Conservation (phyloP, 805 yeast species). For the Wickerhamiella dianesei region DNA sequence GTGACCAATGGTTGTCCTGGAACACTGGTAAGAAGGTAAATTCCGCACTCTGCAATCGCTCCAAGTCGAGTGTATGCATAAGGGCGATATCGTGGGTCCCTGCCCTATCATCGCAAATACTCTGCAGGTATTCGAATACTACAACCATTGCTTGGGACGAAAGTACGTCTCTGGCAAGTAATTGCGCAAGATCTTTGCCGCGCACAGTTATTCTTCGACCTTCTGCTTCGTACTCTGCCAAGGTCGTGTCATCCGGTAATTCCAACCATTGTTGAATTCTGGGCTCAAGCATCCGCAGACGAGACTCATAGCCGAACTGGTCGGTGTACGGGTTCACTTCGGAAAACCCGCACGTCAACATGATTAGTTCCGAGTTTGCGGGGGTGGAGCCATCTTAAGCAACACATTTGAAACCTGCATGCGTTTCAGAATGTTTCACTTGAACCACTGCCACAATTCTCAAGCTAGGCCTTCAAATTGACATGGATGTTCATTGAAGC, state of each 20-base stretch:
- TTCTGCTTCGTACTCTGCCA: neutral
- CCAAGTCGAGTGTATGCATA: neutral
- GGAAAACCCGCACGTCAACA: neutral
- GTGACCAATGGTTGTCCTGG: conserved; percentile 21
- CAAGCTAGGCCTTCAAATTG: too few relatives aligned
- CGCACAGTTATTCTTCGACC: neutral
- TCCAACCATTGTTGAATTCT: neutral
- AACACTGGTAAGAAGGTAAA: conserved; percentile 35
- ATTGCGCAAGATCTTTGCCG: neutral
- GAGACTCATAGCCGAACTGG: neutral
- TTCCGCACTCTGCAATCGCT: conserved; percentile 14
- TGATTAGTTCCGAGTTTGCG: neutral
- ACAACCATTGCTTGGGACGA: conserved; percentile 45
- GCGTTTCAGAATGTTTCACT: neutral
- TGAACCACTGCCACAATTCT: too few relatives aligned
- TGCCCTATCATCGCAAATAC: conserved; percentile 10
- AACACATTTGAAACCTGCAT: neutral
- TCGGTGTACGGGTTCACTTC: neutral
- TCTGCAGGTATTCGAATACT: conserved; percentile 43
- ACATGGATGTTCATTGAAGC: too few relatives aligned
- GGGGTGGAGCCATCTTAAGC: neutral
- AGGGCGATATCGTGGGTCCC: neutral
- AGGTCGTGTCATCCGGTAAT: neutral
- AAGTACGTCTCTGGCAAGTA: neutral
- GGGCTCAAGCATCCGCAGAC: neutral